These are phyloP conservation scores for Coprinellus micaceus DNA, from an alignment of 768 basidiomycete species.

Conservation along the genomic window DNA sequence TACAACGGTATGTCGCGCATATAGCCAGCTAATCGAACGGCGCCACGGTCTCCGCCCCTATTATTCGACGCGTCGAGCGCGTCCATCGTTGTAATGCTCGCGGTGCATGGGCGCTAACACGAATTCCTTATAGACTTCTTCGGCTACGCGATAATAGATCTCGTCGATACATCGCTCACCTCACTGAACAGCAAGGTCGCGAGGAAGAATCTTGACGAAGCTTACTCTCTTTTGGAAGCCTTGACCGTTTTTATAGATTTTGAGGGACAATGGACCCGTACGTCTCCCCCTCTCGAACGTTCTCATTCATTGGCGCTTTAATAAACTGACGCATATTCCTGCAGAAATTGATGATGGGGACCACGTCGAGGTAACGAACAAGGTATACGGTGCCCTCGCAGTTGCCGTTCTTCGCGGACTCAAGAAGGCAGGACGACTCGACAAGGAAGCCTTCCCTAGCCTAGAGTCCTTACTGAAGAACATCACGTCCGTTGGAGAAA, in stretches of 20 bases:
- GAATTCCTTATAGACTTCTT: slow-evolving; percentile 26
- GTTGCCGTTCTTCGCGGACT: slow-evolving; percentile 31
- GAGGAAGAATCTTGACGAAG: slow-evolving; percentile 32
- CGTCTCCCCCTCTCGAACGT: slow-evolving; percentile 8
- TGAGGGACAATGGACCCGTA: slow-evolving; percentile 30
- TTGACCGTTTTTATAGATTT: slow-evolving; percentile 30
- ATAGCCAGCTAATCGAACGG: not conserved
- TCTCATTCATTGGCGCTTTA: not conserved
- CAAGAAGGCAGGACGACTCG: slow-evolving; percentile 25
- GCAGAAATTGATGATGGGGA: slow-evolving; percentile 32
- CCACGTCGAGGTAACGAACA: slow-evolving; percentile 28
- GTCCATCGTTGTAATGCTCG: too few relatives aligned
- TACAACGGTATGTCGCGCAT: slow-evolving; percentile 27
- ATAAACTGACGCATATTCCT: not conserved
- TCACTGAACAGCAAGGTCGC: slow-evolving; percentile 27
- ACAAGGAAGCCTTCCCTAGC: slow-evolving; percentile 26
- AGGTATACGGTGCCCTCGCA: slow-evolving; percentile 30
- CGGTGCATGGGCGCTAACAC: not conserved
- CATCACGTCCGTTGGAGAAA: slow-evolving; percentile 24
- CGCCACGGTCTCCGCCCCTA: not conserved
- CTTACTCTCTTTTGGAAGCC: slow-evolving; percentile 30
- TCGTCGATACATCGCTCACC: slow-evolving; percentile 31
- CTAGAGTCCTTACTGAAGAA: slow-evolving; percentile 30
- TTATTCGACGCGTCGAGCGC: too few relatives aligned
- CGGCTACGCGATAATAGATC: slow-evolving; percentile 29